Evolutionary conservation across 129 eudicot genomes (phyloP), one percentile per base, ranked within the genome.

Genomic region (Flaveria sonorensis): DNA sequence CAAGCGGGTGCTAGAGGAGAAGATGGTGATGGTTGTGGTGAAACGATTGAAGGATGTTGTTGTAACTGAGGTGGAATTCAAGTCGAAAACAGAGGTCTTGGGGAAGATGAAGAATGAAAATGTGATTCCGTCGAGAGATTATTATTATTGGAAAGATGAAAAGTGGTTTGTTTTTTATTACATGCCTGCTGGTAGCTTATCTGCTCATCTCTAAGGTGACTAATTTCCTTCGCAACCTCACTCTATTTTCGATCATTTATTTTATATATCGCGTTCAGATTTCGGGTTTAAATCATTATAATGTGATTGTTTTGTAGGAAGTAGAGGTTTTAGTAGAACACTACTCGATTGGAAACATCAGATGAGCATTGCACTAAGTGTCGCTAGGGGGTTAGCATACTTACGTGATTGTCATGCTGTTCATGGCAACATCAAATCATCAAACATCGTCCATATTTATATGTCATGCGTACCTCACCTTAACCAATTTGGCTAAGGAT

Each of bases 1-100:
- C 73, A 93, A 89, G 85, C 96, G 92, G 68, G 97, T 89, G 82
- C 40, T 91, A 72, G 93, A 86, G 68, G 98, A 87, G 72, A 93
- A 92, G 8, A 91, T 91, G 24, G 86, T 88, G 57, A 86, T 92
- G 47, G 98, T 94, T 72, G 98, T 91, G 28, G 93, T 94, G 48
- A 94, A 94, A 83, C 73, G 96, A 73, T 65, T 94, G 68, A 94
- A 89, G 68, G 96, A 94, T 48, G 97, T 86, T 0, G 86, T 67
- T 5, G 93, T 82, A 1, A 80, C 80, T 0, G 85, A 89, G 73
- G 86, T 74, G 24, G 97, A 94, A 15, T 94, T 94, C 63, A 92
- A 91, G 42, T 43, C 43, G 68, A 84, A 77, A 32, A 83, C 87
- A 92, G 90, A 89, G 68, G 77, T 70, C 56, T 63, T 94, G 72